These are phyloP conservation scores for Nemania sp. DNA, from an alignment of 2,329 filamentous ascomycete species.

Conservation along the genomic window DNA sequence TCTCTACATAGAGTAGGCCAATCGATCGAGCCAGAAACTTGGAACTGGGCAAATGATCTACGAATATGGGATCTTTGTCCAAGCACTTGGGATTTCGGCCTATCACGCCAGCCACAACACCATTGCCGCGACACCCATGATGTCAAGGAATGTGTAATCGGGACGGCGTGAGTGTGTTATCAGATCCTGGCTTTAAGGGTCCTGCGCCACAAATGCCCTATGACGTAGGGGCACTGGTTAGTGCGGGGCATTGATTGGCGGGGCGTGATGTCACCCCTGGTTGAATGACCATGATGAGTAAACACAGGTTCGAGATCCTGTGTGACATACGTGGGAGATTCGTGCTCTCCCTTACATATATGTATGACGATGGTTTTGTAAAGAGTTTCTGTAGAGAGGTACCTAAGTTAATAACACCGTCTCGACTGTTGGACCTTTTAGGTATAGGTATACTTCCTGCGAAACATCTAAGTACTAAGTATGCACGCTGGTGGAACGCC, in stretches of 20 bases:
- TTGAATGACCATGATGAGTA: neutral
- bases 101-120: constrained; percentile 11
- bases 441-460: no score
- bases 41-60: constrained; percentile 12
- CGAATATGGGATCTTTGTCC: constrained; percentile 7
- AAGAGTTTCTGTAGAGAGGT: neutral
- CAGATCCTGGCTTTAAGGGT: constrained; percentile 18
- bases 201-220: constrained; percentile 36
- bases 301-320: neutral
- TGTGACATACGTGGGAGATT: neutral
- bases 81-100: neutral
- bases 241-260: constrained; percentile 19
- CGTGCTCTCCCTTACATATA: neutral
- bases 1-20: no score
- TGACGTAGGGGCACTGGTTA: constrained; percentile 29
- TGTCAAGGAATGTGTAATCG: constrained; percentile 29
- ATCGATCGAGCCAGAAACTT: constrained; percentile 14
- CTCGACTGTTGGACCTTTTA: neutral
- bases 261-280: constrained; percentile 24
- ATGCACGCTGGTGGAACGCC: no score
- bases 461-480: no score
- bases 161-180: constrained; percentile 1
- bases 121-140: constrained; percentile 31
- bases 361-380: neutral
- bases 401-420: no score